Evolutionary conservation across 768 basidiomycete species (phyloP), one percentile per base, ranked within the genome.

Genomic region (Filobasidium floriforme): DNA sequence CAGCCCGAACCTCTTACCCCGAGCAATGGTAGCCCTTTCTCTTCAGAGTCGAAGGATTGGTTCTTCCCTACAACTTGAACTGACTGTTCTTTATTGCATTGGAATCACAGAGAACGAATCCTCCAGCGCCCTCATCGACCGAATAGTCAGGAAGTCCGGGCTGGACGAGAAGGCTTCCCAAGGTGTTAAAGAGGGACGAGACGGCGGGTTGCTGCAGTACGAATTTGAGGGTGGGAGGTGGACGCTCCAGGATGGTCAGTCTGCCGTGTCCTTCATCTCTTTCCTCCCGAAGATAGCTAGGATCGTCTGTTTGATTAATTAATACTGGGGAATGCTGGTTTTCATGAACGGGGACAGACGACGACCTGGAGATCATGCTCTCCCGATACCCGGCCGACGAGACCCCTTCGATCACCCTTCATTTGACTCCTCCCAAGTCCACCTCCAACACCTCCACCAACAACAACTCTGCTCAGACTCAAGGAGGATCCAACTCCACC

Each of bases 171-270:
- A 66, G 1, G 62, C 32, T 9, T n/a, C 3, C 15, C 52, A 57
- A 26, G 65, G 61, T 1, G 29, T 74, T 18, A 70, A 71, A 22
- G 66, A 66, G 19, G 68, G 71, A 22, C 68, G 71, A 37, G 69
- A 71, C 19, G 70, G 71, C n/a, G 67, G 71, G 14, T 71, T 90
- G 85, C 80, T 94, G 59, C 90, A 92, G 73, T 97, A 97, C 75
- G 85, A 88, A 68, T 92, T 85, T 81, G 85, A 86, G 69, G 84
- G 86, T 15, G 81, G 85, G 0, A 77, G 89, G 59, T 96, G 89
- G 89, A 88, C 89, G 73, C 80, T 97, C 12, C 90, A 94, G 75
- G 92, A 97, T 73, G 92, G 92, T 88, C 72, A 73, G 80, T 76
- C 61, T n/a, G 41, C 41, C 24, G 7, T 61, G 61, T 22, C 26